Evolutionary conservation across 2,329 filamentous ascomycete species (phyloP), one percentile per base, ranked within the genome.

Genomic region (Cordyceps tenuipes): DNA sequence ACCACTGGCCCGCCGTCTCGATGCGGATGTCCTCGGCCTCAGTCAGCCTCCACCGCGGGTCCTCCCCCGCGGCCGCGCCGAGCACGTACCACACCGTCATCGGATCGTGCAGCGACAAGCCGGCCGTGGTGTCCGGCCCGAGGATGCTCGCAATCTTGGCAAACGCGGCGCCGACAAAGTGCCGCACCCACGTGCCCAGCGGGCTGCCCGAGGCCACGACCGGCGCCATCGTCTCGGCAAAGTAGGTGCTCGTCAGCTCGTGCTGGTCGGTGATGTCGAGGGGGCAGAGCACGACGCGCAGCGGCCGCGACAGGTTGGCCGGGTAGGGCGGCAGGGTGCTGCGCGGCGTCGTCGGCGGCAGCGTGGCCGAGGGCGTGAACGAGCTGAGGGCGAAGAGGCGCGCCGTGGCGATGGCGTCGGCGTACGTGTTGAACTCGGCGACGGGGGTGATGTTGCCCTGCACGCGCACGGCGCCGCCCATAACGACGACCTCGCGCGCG

Each of bases 341-440:
- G 58, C 74, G 75, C 59, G 73, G 71, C 41, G 82, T 79, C 13
- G 86, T 75, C 0, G 86, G 84, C 1, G 94, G 91, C 81, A 97
- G 89, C 4, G 91, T 97, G 3, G 86, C 88, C 13, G 80, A 74
- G 0, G 94, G 94, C 39, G 77, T 84, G 6, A 80, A 82, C 1
- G 88, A 91, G 0, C 89, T 91, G 63, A 94, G 77, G 7, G 90
- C 88, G 68, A 87, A 92, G 19, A 94, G 82, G 15, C 89, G 82
- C 12, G 90, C 89, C 0, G 89, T 84, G 31, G 90, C 89, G 46
- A 90, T 81, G 21, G 89, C 80, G 71, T 99, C 95, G 61, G 94
- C 92, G 69, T 91, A 96, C 61, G 88, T 89, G 77, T 99, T 99
- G 82, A 99, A 99, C 72, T 99, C 94, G 63, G 90, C 91, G 13